Evolutionary conservation across 2,329 filamentous ascomycete species (phyloP), one percentile per base, ranked within the genome.

Genomic region (Malbranchea zuffiana): DNA sequence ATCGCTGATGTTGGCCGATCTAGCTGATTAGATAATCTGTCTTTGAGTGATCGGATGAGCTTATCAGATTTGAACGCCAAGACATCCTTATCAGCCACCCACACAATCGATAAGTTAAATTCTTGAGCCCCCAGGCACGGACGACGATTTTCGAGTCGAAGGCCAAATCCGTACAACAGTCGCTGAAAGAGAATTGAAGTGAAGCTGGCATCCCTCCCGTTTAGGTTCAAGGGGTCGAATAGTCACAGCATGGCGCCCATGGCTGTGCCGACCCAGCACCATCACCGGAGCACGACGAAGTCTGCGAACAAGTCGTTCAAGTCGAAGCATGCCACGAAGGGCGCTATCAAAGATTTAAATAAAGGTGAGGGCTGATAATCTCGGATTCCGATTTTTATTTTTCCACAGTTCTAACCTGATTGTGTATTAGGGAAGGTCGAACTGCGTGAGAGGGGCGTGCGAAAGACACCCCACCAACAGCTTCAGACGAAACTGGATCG

Each of bases 401-500:
- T n/a, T n/a, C n/a, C n/a, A n/a, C n/a, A 19, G 13, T n/a, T 27
- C 28, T 32, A 4, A 18, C 6, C 6, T 28, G 17, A 51, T 49
- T 38, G 47, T 27, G 49, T 28, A 41, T 40, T 44, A 90, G 84
- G 87, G 56, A 90, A 90, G 61, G 72, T 88, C 33, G 79, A 78
- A 50, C 55, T 70, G 38, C 66, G 75, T 52, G 82, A 93, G 55
- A 75, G 72, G 51, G 79, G 80, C 43, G 69, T 70, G 50, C 78
- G 88, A 54, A 92, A 84, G 61, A 94, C 88, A 11, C 84, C 84
- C 38, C 85, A 94, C 59, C 90, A 98, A 59, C 85, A 94, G 65
- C 76, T 95, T 64, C 88, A 95, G 83, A 93, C 86, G 41, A 98
- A 96, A 64, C 74, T 98, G 59, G 86, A 94, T 62, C 81, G 90